Percentiles rank a stretch among this genome's conserved stretches.
Evolutionary conservation across 257 asterid genomes (phyloP).

Genomic region (Nicotiana tabacum): DNA sequence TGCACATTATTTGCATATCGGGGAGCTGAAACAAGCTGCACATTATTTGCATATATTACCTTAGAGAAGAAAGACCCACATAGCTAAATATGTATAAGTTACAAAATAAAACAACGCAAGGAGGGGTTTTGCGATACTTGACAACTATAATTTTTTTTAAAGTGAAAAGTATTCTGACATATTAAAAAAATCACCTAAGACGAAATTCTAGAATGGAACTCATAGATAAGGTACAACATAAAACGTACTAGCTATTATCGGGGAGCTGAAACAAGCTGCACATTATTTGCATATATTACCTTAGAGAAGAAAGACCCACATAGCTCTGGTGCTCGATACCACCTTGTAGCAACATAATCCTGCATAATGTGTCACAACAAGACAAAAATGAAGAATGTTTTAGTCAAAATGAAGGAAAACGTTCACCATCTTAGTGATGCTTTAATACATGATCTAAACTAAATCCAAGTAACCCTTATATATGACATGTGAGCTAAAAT

Average conservation of each 20-base stretch:
- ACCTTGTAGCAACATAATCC: conserved; percentile 99
- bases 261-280: conserved; percentile 12
- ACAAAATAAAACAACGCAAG: neutral
- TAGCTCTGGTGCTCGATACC: conserved; percentile 97
- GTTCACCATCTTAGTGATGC: neutral
- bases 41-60: conserved; percentile 35
- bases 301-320: conserved; percentile 96
- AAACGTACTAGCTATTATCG: neutral
- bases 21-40: conserved; percentile 13
- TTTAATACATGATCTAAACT: neutral
- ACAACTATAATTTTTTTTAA: neutral
- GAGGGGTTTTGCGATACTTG: neutral
- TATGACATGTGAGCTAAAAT: neutral
- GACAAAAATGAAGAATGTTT: conserved; percentile 6
- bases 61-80: conserved; percentile 96
- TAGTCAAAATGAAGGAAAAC: neutral
- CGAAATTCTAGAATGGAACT: neutral
- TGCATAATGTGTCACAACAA: conserved; percentile 25
- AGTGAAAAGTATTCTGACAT: neutral
- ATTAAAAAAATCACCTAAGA: neutral
- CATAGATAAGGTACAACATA: neutral
- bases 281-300: conserved; percentile 35
- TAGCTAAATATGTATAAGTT: too few relatives aligned
- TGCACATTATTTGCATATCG: neutral
- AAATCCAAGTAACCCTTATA: neutral